Evolutionary conservation across 2,329 filamentous ascomycete genomes (phyloP), one percentile per base, ranked within the genome.

Genomic region (Colletotrichum neosansevieriae): DNA sequence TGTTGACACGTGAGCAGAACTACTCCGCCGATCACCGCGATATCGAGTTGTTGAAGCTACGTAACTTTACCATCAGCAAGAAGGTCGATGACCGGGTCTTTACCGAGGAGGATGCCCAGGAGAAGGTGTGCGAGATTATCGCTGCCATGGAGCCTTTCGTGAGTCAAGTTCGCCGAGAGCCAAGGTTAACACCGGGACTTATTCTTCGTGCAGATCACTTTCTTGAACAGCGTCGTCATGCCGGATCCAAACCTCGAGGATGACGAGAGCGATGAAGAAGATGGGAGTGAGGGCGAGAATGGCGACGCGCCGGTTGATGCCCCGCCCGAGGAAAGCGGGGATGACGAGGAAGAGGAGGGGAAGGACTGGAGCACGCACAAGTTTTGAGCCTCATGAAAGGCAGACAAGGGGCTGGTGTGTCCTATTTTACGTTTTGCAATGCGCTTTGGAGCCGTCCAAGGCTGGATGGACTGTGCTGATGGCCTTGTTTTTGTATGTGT

Each of bases 31-130:
- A 92, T 66, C 92, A 97, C 76, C 83, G 87, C 47, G 92, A 97
- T 73, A 94, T 97, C 74, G 89, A 90, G 63, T 85, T 98, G 59
- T 84, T 97, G 63, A 92, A 94, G 73, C 84, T 98, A 75, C 87
- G 90, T 69, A 96, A 91, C 77, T 97, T 92, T 77, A 94, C 92
- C 0, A 80, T 97, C 21, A 86, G 88, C 42, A 89, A 84, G 67
- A 88, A 89, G 75, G 79, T 97, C 40, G 77, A 84, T 12, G 93
- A 94, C 73, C 79, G 84, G 10, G 83, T 92, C 54, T 83, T 97
- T 19, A 82, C 89, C 40, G 83, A 85, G 51, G 81, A 86, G 53
- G 82, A 88, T 74, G 89, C 88, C 15, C 86, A 94, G 78, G 86
- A 89, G 34, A 87, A 86, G 74, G 84, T 97, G 59, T 83, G 85